Evolutionary conservation across 2,329 filamentous ascomycete genomes (phyloP).

Genomic region (Neofusicoccum ribis): DNA sequence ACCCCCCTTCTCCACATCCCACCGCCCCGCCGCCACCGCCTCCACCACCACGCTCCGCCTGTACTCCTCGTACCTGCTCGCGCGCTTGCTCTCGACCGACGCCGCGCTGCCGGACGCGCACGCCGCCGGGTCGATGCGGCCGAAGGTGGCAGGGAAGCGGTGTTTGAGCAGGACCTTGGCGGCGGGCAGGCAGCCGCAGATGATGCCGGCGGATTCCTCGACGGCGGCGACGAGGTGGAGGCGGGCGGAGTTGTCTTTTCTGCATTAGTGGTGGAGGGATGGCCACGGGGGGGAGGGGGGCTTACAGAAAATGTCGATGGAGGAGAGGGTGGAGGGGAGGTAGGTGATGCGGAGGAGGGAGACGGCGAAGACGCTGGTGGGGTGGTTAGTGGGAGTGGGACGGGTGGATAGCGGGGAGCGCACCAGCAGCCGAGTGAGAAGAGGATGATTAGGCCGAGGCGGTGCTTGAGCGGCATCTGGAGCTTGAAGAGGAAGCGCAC

Average conservation of each 20-base stretch:
- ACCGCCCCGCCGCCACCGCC: too few relatives aligned
- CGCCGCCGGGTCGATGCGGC: background rate
- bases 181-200: conserved; percentile 34
- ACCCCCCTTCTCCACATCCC: too few relatives aligned
- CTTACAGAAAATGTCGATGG: background rate
- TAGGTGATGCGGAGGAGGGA: conserved; percentile 5
- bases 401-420: too few relatives aligned
- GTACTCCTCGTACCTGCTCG: too few relatives aligned
- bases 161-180: conserved; percentile 31
- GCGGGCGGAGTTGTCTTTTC: conserved; percentile 26
- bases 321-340: background rate
- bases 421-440: conserved; percentile 23
- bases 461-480: conserved; percentile 23
- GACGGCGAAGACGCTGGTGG: background rate
- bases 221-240: conserved; percentile 31
- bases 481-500: conserved; percentile 26
- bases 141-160: background rate
- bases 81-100: too few relatives aligned
- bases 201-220: conserved; percentile 32
- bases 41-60: too few relatives aligned
- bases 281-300: background rate
- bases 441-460: conserved; percentile 21
- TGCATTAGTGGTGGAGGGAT: too few relatives aligned
- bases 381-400: too few relatives aligned
- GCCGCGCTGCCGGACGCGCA: too few relatives aligned